phyloP scores from a whole-genome alignment of 345 rosid species.

The Salix suchowensis region DNA sequence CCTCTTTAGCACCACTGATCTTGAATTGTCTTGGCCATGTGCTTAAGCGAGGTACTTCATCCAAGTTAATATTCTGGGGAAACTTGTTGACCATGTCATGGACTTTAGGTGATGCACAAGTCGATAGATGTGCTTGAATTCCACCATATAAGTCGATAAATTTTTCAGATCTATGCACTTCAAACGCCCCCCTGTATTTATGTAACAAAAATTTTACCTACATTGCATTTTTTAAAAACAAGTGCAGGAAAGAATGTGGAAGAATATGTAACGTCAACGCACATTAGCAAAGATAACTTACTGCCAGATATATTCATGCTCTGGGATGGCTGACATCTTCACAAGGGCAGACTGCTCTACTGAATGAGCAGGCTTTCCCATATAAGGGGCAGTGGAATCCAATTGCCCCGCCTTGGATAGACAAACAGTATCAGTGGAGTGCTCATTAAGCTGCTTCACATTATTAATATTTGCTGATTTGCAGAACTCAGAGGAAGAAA shows the following conservation, averaged over 20 bases:
- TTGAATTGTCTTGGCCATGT: slow-evolving; percentile 86
- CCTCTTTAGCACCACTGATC: slow-evolving; percentile 62
- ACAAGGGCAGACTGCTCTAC: slow-evolving; percentile 27
- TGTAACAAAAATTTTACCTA: slow-evolving; percentile 16
- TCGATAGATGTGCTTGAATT: slow-evolving; percentile 49
- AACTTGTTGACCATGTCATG: slow-evolving; percentile 29
- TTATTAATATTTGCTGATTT: slow-evolving; percentile 33
- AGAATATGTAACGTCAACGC: neutral
- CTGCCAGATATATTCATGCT: slow-evolving; percentile 85
- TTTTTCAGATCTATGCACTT: slow-evolving; percentile 52
- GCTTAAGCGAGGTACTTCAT: slow-evolving; percentile 74
- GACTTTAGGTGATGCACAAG: slow-evolving; percentile 30
- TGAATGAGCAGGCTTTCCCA: slow-evolving; percentile 24
- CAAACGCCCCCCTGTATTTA: slow-evolving; percentile 66
- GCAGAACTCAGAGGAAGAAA: slow-evolving; percentile 29
- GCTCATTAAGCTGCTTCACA: slow-evolving; percentile 35
- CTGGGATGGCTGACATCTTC: slow-evolving; percentile 62
- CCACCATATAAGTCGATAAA: slow-evolving; percentile 50
- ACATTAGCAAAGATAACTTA: slow-evolving; percentile 39
- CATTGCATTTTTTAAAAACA: neutral
- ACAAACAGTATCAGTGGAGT: slow-evolving; percentile 24
- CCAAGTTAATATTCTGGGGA: slow-evolving; percentile 51
- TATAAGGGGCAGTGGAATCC: slow-evolving; percentile 32
- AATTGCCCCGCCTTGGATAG: slow-evolving; percentile 29
- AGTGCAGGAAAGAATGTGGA: neutral